Evolutionary conservation across 75 land plant genomes (phyloP), one percentile per base, ranked within the genome.

Genomic region (Cunninghamia lanceolata): DNA sequence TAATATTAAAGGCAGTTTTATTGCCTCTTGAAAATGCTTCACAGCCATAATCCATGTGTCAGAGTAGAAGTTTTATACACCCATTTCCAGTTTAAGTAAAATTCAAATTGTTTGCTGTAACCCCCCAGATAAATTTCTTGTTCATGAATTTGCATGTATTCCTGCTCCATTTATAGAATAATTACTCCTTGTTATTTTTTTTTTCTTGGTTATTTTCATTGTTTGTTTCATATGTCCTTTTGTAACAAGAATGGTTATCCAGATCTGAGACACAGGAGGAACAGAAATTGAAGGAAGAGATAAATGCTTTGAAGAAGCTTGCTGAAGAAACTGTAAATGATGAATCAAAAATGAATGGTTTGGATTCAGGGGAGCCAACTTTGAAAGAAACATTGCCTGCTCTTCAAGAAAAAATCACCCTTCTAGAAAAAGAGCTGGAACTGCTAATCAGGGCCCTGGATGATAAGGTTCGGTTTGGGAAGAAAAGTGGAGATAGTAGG

Each of bases 251-350:
- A 59, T 59, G 68, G 7, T 25, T 59, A 21, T 87, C 50, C n/a
- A 94, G 96, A 86, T 87, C 90, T 45, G 96, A 95, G 73, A 91
- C 93, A n/a, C 90, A 87, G 35, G 94, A 92, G 53, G 96, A 95
- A 82, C 88, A 70, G 45, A 85, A 38, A 34, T 85, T 94, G 82
- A 95, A 95, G 83, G 91, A 92, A 90, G 94, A 95, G 85, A 94
- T 95, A 19, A 85, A 85, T 42, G 25, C 71, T 6, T 87, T 95
- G 82, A 91, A 86, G 34, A 7, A 59, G 68, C 85, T 92, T 38
- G 40, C 66, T 80, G 87, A 85, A 39, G 85, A 74, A 74, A 8
- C 66, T 21, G 86, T 75, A 14, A 74, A 21, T 6, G 71, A 39
- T 45, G 78, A 63, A 28, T 63, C 74, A 47, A 70, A 34, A 63